Conservation (phyloP, 2,329 filamentous ascomycete genomes). For the Botrytis elliptica region DNA sequence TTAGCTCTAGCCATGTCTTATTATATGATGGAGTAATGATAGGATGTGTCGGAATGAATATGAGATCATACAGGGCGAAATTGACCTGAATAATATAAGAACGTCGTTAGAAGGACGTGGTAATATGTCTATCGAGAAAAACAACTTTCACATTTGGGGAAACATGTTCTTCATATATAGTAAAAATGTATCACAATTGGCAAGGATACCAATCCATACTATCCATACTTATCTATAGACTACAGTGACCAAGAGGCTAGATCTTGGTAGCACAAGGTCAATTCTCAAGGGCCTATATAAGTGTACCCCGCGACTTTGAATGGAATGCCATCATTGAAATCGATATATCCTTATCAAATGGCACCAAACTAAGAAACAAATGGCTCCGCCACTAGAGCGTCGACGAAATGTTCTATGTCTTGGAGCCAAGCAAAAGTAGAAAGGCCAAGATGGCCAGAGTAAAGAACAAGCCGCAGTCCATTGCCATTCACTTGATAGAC, state of each 20-base stretch:
- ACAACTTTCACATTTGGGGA: neutral
- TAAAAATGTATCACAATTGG: neutral
- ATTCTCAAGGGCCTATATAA: neutral
- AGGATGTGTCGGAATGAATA: conserved; percentile 12
- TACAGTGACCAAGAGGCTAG: neutral
- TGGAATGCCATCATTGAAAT: neutral
- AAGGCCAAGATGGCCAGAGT: conserved; percentile 1
- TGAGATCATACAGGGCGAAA: conserved; percentile 12
- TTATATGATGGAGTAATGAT: conserved; percentile 8
- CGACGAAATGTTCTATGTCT: conserved; percentile 2
- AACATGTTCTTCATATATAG: neutral
- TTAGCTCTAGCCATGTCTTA: conserved; percentile 9
- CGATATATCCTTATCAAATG: neutral
- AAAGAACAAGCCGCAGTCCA: neutral
- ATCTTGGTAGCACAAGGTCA: neutral
- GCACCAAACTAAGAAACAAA: neutral
- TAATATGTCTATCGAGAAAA: neutral
- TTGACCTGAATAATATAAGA: neutral
- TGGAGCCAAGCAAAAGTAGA: conserved; percentile 9
- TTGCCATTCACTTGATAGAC: conserved; percentile 4
- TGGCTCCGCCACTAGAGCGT: neutral
- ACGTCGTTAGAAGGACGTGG: neutral
- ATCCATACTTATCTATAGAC: neutral
- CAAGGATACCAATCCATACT: neutral
- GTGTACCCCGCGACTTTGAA: neutral